phyloP scores from a whole-genome alignment of 495 filamentous ascomycete genomes.

The Haplographium delicatum region DNA sequence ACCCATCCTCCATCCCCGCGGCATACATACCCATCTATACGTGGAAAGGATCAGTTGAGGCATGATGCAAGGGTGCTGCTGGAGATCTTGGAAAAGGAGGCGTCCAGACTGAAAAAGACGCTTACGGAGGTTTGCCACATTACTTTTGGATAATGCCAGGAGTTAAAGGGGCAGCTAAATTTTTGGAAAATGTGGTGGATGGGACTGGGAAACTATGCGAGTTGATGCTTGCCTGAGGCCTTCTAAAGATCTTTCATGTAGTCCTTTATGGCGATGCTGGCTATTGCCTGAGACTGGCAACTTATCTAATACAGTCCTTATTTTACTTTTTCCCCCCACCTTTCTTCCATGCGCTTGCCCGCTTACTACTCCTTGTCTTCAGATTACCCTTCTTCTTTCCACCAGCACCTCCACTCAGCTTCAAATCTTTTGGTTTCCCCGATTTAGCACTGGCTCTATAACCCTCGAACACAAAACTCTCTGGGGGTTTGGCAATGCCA shows the following conservation, averaged over 20 bases:
- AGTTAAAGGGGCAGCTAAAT: constrained; percentile 8
- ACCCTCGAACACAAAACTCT: constrained; percentile 84
- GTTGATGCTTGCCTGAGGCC: neutral
- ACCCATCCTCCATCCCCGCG: constrained; percentile 21
- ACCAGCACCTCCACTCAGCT: constrained; percentile 45
- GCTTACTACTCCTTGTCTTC: constrained; percentile 47
- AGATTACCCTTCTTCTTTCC: constrained; percentile 36
- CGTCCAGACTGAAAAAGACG: constrained; percentile 17
- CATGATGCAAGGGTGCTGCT: constrained; percentile 28
- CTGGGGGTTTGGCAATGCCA: constrained; percentile 45
- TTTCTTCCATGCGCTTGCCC: constrained; percentile 64
- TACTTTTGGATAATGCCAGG: constrained; percentile 11
- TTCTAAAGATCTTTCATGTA: neutral
- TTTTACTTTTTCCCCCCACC: constrained; percentile 46
- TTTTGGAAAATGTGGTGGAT: constrained; percentile 12
- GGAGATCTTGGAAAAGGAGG: constrained; percentile 23
- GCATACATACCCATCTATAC: constrained; percentile 24
- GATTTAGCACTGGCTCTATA: constrained; percentile 67
- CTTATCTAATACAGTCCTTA: too few species aligned
- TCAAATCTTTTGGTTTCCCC: constrained; percentile 55
- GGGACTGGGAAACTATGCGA: constrained; percentile 4
- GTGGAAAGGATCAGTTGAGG: constrained; percentile 27
- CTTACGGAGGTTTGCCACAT: constrained; percentile 15
- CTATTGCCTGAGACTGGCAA: too few species aligned
- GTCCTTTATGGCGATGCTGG: too few species aligned